Conservation (phyloP, 2,329 filamentous ascomycete genomes). For the Aspergillus sp. region DNA sequence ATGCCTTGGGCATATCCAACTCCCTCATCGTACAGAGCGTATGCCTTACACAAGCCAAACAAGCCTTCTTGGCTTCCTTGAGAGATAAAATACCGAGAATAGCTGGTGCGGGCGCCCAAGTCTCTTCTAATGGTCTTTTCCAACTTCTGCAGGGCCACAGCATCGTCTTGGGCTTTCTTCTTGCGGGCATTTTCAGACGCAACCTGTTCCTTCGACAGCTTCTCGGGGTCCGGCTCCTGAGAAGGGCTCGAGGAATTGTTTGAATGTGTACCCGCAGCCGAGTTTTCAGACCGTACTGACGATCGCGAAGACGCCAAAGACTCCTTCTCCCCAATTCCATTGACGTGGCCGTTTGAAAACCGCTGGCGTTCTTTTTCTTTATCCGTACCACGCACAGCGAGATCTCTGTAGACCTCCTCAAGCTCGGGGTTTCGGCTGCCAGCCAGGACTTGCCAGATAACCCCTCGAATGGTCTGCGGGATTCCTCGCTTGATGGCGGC, state of each 20-base stretch:
- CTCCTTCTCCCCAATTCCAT: conserved; percentile 60
- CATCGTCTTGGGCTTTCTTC: conserved; percentile 74
- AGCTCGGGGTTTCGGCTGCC: conserved; percentile 92
- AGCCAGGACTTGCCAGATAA: conserved; percentile 96
- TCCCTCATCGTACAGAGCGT: conserved; percentile 88
- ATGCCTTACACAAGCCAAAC: conserved; percentile 95
- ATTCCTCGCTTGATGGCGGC: conserved; percentile 89
- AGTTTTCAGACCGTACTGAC: conserved; percentile 75
- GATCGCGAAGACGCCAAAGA: conserved; percentile 71
- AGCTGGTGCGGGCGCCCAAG: conserved; percentile 87
- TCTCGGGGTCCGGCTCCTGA: conserved; percentile 59
- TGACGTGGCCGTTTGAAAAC: conserved; percentile 44
- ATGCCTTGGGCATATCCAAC: conserved; percentile 98
- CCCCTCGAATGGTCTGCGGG: conserved; percentile 90
- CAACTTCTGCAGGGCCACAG: conserved; percentile 68
- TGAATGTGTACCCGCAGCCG: conserved; percentile 55
- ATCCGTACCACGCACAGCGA: conserved; percentile 74
- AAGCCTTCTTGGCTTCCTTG: conserved; percentile 88
- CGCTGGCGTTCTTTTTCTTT: conserved; percentile 65
- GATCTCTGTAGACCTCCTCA: conserved; percentile 78
- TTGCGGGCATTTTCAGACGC: conserved; percentile 63
- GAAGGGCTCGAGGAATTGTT: conserved; percentile 55
- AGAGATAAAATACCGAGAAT: conserved; percentile 89
- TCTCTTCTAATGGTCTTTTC: conserved; percentile 91
- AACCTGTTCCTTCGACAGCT: conserved; percentile 61